Percentiles rank a stretch among this genome's conserved stretches.
phyloP scores from a whole-genome alignment of 306 rosid genomes.

The Cucumis melo region DNA sequence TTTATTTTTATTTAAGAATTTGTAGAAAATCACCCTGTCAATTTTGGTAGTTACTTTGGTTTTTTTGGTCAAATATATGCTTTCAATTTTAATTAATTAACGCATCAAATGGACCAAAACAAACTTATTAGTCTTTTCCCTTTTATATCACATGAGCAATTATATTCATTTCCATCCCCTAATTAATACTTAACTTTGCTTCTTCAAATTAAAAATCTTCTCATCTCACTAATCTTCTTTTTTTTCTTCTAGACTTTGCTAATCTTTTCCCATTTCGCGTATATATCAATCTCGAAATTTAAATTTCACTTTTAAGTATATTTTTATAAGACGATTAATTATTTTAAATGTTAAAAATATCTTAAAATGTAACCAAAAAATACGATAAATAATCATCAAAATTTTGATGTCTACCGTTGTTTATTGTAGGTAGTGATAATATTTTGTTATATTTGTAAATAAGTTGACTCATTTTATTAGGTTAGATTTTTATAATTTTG shows the following conservation, averaged over 20 bases:
- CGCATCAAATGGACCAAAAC: neutral
- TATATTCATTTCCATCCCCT: neutral
- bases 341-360: too few species aligned
- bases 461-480: too few species aligned
- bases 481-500: too few species aligned
- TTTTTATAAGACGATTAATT: neutral
- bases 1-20: neutral
- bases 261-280: neutral
- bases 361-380: too few species aligned
- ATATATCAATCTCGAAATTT: neutral
- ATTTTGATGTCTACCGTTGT: too few species aligned
- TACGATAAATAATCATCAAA: too few species aligned
- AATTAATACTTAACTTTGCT: neutral
- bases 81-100: neutral
- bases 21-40: neutral
- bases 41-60: neutral
- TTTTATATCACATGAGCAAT: neutral
- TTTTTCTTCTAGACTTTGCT: neutral
- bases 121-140: neutral
- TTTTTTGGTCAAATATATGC: neutral
- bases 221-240: neutral
- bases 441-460: too few species aligned
- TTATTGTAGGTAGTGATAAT: too few species aligned
- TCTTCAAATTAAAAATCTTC: neutral
- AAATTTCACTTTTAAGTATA: neutral